Evolutionary conservation across 306 rosid species (phyloP).

Genomic region (Cicer bijugum): DNA sequence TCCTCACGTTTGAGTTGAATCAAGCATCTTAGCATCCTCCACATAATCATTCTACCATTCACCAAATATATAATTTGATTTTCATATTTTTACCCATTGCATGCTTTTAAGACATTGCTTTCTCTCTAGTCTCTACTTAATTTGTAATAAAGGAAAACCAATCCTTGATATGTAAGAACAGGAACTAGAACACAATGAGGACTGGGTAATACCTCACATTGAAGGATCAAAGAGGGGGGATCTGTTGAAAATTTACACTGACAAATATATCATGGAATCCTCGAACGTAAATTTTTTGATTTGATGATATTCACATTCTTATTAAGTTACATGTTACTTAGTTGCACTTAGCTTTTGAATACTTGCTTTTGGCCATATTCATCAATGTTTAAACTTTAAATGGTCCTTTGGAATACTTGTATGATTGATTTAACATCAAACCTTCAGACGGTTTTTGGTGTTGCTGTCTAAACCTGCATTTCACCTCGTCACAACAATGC

Average conservation of each 20-base stretch:
- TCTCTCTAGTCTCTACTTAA: not conserved
- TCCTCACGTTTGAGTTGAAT: not conserved
- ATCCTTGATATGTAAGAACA: not conserved
- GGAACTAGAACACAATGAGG: not conserved
- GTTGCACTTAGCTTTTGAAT: constrained; percentile 3
- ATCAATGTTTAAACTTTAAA: not conserved
- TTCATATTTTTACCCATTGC: not conserved
- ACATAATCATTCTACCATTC: not conserved
- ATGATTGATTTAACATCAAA: constrained; percentile 29
- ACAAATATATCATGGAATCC: constrained; percentile 10
- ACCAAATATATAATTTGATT: not conserved
- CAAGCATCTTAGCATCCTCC: not conserved
- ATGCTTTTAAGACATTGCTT: not conserved
- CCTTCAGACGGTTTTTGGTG: not conserved
- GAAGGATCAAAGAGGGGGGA: not conserved
- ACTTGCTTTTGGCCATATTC: constrained; percentile 6
- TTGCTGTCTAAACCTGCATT: constrained; percentile 17
- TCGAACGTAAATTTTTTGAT: not conserved
- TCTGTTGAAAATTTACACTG: constrained; percentile 9
- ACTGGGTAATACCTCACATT: not conserved
- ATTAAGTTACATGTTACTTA: not conserved
- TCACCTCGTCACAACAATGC: constrained; percentile 25
- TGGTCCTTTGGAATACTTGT: constrained; percentile 8
- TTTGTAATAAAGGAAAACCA: constrained; percentile 17
- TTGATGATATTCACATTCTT: constrained; percentile 18